phyloP scores from a whole-genome alignment of 139 green algal genomes.

The Penium margaritaceum region DNA sequence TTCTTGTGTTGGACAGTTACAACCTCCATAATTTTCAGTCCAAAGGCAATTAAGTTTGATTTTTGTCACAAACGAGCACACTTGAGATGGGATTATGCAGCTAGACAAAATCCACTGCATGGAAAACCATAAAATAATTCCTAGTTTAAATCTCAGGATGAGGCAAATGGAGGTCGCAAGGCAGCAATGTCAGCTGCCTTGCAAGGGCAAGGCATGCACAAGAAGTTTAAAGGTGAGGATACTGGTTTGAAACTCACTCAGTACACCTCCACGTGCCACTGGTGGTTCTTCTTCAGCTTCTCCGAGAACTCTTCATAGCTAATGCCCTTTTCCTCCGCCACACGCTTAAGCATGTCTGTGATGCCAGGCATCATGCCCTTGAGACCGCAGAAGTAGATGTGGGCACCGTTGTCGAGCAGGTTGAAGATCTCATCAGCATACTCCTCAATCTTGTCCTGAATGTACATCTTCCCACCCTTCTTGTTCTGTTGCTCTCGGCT shows the following conservation, averaged over 20 bases:
- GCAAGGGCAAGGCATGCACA: not conserved
- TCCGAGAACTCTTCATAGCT: slow-evolving; percentile 78
- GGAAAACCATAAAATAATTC: not conserved
- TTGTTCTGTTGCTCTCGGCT: slow-evolving; percentile 83
- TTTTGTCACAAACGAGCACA: too few relatives aligned
- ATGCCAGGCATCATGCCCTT: slow-evolving; percentile 98
- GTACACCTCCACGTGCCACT: slow-evolving; percentile 96
- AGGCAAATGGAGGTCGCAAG: not conserved
- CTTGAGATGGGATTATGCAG: too few relatives aligned
- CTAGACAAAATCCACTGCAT: too few relatives aligned
- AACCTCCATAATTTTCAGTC: too few relatives aligned
- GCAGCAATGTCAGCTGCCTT: not conserved
- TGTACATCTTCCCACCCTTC: slow-evolving; percentile 89
- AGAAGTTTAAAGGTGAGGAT: not conserved
- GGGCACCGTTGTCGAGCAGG: slow-evolving; percentile 81
- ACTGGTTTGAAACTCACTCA: slow-evolving; percentile 39
- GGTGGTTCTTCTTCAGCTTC: slow-evolving; percentile 76
- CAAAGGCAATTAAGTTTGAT: too few relatives aligned
- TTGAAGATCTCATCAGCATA: slow-evolving; percentile 95
- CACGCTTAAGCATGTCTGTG: slow-evolving; percentile 85
- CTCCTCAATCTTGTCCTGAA: slow-evolving; percentile 93
- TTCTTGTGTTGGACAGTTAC: too few relatives aligned
- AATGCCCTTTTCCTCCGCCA: slow-evolving; percentile 78
- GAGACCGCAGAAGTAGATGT: slow-evolving; percentile 99
- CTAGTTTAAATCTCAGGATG: not conserved